A percentile compares a stretch with the other conserved stretches of the same genome.
Evolutionary conservation across 2,329 filamentous ascomycete species (phyloP).

Genomic region (Aspergillus texensis): DNA sequence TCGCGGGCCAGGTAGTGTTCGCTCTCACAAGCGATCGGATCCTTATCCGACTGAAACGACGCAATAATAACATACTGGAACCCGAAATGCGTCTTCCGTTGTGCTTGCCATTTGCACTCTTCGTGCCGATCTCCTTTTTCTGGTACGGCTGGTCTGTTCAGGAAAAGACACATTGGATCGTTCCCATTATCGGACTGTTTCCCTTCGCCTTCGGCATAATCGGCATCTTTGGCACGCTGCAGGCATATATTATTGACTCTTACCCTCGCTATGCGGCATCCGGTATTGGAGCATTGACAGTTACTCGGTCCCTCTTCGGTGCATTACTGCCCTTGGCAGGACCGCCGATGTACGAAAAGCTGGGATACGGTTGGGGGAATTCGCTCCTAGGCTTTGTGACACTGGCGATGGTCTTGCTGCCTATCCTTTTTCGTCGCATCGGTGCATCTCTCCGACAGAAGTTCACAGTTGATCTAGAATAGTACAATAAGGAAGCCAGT

Average conservation of each 20-base stretch:
- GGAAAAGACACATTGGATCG: constrained; percentile 56
- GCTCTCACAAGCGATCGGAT: constrained; percentile 34
- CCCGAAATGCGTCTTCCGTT: constrained; percentile 55
- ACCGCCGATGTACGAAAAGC: constrained; percentile 6
- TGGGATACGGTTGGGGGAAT: constrained; percentile 12
- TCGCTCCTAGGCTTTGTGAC: constrained; percentile 11
- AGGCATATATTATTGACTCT: constrained; percentile 64
- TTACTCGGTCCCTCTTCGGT: constrained; percentile 51
- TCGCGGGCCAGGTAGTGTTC: constrained; percentile 36
- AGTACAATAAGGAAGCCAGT: no score
- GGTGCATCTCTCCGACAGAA: background rate
- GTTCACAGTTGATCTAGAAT: background rate
- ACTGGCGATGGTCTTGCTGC: constrained; percentile 2
- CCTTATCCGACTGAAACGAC: constrained; percentile 27
- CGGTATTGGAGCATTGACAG: constrained; percentile 56
- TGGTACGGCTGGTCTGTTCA: constrained; percentile 62
- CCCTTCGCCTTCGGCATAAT: constrained; percentile 59
- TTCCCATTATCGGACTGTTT: constrained; percentile 60
- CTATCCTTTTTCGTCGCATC: background rate
- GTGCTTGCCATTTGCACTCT: constrained; percentile 56
- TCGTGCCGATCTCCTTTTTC: constrained; percentile 58
- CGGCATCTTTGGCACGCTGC: constrained; percentile 52
- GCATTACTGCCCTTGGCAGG: constrained; percentile 9
- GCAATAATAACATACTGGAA: constrained; percentile 41
- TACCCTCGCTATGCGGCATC: constrained; percentile 51